phyloP scores from a whole-genome alignment of 179 eudicot species.

The Carnegiea gigantea region DNA sequence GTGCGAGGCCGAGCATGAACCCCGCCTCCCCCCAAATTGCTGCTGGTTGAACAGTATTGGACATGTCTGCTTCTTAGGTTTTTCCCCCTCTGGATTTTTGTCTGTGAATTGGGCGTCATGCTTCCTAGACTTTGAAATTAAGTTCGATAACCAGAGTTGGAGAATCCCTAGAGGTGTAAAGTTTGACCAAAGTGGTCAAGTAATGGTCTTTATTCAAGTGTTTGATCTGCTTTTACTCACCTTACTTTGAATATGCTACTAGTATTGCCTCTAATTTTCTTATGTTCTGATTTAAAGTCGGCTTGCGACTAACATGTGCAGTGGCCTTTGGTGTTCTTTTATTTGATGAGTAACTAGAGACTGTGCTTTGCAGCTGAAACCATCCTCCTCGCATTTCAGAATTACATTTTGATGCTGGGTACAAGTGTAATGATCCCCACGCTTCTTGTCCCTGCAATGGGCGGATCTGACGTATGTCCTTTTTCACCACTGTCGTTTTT shows the following conservation, averaged over 20 bases:
- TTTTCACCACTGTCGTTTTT: neutral
- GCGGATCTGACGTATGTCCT: slow-evolving; percentile 84
- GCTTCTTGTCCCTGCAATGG: slow-evolving; percentile 83
- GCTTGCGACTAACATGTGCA: slow-evolving; percentile 7
- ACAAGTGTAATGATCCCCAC: slow-evolving; percentile 97
- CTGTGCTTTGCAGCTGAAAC: slow-evolving; percentile 82
- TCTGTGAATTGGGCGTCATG: no score
- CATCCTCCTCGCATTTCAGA: slow-evolving; percentile 90
- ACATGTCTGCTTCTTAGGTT: no score
- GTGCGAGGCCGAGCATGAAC: no score
- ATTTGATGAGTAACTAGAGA: slow-evolving; percentile 10
- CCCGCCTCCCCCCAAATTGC: no score
- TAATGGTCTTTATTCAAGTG: neutral
- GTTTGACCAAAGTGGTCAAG: neutral
- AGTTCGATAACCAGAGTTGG: no score
- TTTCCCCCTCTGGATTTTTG: no score
- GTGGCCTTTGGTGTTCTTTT: slow-evolving; percentile 5
- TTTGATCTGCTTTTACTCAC: slow-evolving; percentile 3
- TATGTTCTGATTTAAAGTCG: neutral
- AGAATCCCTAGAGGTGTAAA: no score
- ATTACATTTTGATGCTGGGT: slow-evolving; percentile 89
- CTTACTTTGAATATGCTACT: neutral
- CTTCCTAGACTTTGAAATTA: neutral
- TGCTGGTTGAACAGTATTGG: no score
- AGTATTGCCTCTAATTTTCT: neutral